Evolutionary conservation across 106 monocot genomes (phyloP).

Genomic region (Apostasia ramifera): DNA sequence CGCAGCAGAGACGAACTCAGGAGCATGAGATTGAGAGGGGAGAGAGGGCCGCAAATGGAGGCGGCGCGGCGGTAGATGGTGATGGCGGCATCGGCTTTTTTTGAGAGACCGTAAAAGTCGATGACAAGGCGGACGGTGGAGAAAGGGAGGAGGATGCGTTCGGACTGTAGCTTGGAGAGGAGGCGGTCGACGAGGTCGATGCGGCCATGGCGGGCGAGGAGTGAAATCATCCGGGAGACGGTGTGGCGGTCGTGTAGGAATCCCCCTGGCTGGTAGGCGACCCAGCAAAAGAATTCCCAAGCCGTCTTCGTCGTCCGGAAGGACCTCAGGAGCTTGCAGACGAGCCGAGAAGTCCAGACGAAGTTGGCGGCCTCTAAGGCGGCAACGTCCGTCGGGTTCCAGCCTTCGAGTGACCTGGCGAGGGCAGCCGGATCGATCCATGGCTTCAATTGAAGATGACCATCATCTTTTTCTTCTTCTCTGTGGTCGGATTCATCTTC

Average conservation of each 20-base stretch:
- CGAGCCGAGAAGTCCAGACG: constrained; percentile 75
- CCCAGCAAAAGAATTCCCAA: constrained; percentile 94
- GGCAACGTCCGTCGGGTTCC: constrained; percentile 52
- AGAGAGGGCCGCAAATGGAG: constrained; percentile 40
- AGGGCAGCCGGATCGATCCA: constrained; percentile 77
- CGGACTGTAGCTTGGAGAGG: constrained; percentile 50
- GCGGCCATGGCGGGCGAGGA: constrained; percentile 61
- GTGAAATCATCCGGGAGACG: constrained; percentile 62
- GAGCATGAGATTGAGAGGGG: constrained; percentile 23
- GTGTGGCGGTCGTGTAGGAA: constrained; percentile 65
- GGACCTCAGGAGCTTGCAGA: constrained; percentile 77
- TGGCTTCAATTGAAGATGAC: constrained; percentile 34
- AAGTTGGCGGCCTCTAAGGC: constrained; percentile 50
- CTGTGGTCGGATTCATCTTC: constrained; percentile 13
- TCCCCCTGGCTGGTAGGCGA: constrained; percentile 54
- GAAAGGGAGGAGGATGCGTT: constrained; percentile 76
- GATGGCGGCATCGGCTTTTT: constrained; percentile 49
- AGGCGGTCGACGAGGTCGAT: constrained; percentile 50
- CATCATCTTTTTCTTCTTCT: constrained; percentile 7
- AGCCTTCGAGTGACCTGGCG: constrained; percentile 55
- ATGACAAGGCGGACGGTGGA: constrained; percentile 54
- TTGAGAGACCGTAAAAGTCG: constrained; percentile 76
- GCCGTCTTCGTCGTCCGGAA: constrained; percentile 73
- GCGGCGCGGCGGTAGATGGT: constrained; percentile 39
- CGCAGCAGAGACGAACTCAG: constrained; percentile 58